Evolutionary conservation across 345 rosid species (phyloP).

Genomic region (Arabidopsis suecica): DNA sequence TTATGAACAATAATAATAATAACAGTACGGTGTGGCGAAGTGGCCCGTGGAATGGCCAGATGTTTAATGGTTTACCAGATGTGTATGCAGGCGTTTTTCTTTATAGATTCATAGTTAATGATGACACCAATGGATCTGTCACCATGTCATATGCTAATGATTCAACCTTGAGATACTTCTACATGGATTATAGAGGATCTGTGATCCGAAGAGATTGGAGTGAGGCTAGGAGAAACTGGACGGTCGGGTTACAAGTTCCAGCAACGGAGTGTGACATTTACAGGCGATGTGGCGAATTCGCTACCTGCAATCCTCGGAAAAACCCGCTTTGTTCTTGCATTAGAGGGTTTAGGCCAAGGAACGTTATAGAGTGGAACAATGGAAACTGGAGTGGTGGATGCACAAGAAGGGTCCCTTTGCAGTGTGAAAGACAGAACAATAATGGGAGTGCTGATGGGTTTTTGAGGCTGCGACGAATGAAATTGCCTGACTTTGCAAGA

Average conservation of each 20-base stretch:
- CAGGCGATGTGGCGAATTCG: constrained; percentile 58
- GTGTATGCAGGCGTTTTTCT: constrained; percentile 38
- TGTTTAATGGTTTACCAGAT: constrained; percentile 46
- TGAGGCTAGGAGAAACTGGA: constrained; percentile 31
- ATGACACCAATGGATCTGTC: constrained; percentile 31
- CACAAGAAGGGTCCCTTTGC: constrained; percentile 45
- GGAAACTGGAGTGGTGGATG: constrained; percentile 65
- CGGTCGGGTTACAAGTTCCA: constrained; percentile 25
- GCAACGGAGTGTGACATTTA: constrained; percentile 52
- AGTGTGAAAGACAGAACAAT: constrained; percentile 45
- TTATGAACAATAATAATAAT: constrained; percentile 47
- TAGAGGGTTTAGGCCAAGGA: constrained; percentile 61
- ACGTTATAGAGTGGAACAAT: constrained; percentile 46
- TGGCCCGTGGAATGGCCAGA: constrained; percentile 66
- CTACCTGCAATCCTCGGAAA: constrained; percentile 46
- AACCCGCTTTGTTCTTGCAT: constrained; percentile 57
- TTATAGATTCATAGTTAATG: constrained; percentile 38
- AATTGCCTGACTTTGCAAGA: constrained; percentile 52
- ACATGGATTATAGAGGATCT: constrained; percentile 40
- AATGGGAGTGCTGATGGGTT: constrained; percentile 53
- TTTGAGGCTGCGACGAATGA: constrained; percentile 44
- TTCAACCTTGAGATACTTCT: constrained; percentile 21
- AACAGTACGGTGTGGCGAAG: constrained; percentile 54
- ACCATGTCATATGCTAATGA: constrained; percentile 31
- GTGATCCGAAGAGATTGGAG: constrained; percentile 34